Base-by-base conservation (phyloP, 371 early-diverging fungal species). In the Mortierella sp. region DNA sequence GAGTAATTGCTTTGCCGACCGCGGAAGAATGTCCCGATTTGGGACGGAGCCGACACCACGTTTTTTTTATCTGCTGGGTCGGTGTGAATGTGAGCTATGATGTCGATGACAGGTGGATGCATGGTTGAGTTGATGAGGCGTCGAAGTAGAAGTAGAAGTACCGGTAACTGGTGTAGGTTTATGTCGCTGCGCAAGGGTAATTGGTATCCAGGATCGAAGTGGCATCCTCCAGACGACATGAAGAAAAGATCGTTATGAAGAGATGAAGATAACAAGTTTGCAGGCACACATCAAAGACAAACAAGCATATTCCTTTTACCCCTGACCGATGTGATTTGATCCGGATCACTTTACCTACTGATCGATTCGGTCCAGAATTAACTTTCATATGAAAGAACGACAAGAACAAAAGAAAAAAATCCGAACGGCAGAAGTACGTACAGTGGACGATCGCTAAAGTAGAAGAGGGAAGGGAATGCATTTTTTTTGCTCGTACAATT, bases 11-110 rank as follows among this genome's bases (percentile, higher is more conserved):
- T 4, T 68, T 68, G 68, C 68, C 68, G 38, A 68, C 42, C 42
- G 44, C 68, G 68, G 42, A 21, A 68, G 42, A 42, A 68, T 63
- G 34, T 24, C 68, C 68, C 42, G 38, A 68, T 68, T 50, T 68
- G n/a, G 68, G 68, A 68, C 38, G 68, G 68, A 68, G 68, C 68
- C 44, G 68, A 68, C 68, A 38, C 68, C 68, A 68, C 42, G 68
- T 68, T 68, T 68, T 68, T 28, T 11, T 58, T 24, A 21, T 58
- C 21, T 55, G 19, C 63, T 63, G 34, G 63, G 28, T 26, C 5
- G 42, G 42, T 38, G 42, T 38, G 42, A 38, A 26, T 60, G 63
- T 47, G 73, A 52, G 54, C 54, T 14, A 73, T 73, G 52, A 73
- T 73, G 54, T 73, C 73, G 34, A 24, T 24, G 24, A 42, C 24